Percentiles rank a stretch among this genome's conserved stretches.
These are phyloP conservation scores for Knufia petricola DNA, from an alignment of 2,329 filamentous ascomycete species.

Conservation along the genomic window DNA sequence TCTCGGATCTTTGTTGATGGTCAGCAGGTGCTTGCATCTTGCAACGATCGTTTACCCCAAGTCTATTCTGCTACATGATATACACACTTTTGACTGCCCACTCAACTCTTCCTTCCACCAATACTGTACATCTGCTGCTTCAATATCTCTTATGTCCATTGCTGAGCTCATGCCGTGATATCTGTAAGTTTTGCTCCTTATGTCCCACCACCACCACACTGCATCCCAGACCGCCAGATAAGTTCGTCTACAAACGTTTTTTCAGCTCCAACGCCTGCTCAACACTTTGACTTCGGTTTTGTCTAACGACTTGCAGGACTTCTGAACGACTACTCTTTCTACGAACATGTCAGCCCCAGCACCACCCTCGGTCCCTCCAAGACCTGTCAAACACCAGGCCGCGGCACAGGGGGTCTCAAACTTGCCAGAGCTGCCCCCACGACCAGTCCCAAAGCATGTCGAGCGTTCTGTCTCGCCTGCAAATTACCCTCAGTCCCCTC, in stretches of 20 bases:
- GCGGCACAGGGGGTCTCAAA: slow-evolving; percentile 38
- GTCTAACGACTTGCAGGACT: background rate
- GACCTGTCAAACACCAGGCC: slow-evolving; percentile 47
- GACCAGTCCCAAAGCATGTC: slow-evolving; percentile 55
- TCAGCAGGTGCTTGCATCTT: background rate
- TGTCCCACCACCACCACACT: background rate
- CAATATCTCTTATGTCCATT: slow-evolving; percentile 3
- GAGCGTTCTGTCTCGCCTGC: slow-evolving; percentile 70
- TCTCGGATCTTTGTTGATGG: slow-evolving; percentile 2
- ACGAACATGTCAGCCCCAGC: slow-evolving; percentile 35
- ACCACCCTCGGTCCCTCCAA: slow-evolving; percentile 52
- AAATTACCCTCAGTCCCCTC: slow-evolving; percentile 73
- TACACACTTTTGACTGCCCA: no score
- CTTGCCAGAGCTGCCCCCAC: slow-evolving; percentile 66
- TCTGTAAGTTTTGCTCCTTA: slow-evolving; percentile 2
- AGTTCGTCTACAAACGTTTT: background rate
- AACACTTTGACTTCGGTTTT: no score
- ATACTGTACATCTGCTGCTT: background rate
- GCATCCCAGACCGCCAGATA: background rate
- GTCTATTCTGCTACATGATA: no score
- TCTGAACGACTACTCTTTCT: slow-evolving; percentile 14
- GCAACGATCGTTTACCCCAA: slow-evolving; percentile 1
- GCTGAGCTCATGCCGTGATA: background rate
- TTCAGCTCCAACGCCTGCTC: background rate
- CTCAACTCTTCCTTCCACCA: background rate